Percentiles rank a stretch among this genome's conserved stretches.
These are phyloP conservation scores for Mucor lusitanicus DNA, from an alignment of 371 early-diverging fungal species.

Conservation along the genomic window DNA sequence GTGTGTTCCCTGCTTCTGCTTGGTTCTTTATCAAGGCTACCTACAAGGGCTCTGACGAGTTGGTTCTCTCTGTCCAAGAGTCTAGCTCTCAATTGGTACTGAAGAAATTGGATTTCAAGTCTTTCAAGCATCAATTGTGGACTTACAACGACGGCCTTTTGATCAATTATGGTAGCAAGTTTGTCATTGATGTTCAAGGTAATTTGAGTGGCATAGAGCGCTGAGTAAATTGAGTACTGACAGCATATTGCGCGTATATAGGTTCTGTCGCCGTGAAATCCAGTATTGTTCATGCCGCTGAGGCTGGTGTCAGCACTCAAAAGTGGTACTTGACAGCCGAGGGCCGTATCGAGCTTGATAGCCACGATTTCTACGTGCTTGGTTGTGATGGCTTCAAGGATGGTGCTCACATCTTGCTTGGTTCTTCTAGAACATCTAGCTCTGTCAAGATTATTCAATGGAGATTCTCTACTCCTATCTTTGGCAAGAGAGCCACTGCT, in stretches of 20 bases:
- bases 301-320: conserved; percentile 30
- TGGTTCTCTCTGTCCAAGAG: conserved; percentile 33
- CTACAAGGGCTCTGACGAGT: conserved; percentile 16
- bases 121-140: conserved; percentile 53
- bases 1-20: conserved; percentile 38
- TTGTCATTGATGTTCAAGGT: conserved; percentile 45
- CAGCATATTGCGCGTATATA: not conserved
- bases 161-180: conserved; percentile 53
- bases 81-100: conserved; percentile 23
- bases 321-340: conserved; percentile 46
- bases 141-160: conserved; percentile 51
- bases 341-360: conserved; percentile 38
- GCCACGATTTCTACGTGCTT: conserved; percentile 27
- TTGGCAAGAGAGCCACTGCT: conserved; percentile 29
- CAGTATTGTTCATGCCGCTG: conserved; percentile 20
- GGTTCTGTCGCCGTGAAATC: conserved; percentile 23
- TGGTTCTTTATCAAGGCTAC: conserved; percentile 49
- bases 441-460: conserved; percentile 26
- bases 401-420: conserved; percentile 12
- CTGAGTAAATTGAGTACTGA: not conserved
- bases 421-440: not conserved
- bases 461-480: conserved; percentile 45
- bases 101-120: conserved; percentile 30
- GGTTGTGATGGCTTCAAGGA: conserved; percentile 24
- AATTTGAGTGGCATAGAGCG: not conserved